Evolutionary conservation across 2,329 filamentous ascomycete species (phyloP).

Genomic region (Nigrospora oryzae): DNA sequence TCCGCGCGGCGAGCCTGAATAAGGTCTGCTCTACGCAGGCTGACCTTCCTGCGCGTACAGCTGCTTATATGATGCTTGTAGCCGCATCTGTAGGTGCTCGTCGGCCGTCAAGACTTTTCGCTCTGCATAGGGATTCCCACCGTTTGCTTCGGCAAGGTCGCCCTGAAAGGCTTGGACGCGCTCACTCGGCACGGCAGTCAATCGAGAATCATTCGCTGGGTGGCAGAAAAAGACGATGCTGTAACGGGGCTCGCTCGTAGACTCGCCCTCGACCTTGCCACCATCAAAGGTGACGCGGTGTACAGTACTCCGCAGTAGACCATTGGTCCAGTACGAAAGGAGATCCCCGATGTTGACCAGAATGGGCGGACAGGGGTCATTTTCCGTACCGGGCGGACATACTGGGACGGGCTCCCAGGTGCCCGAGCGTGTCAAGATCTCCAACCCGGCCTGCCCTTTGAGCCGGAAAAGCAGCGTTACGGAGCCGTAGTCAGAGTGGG

Average conservation of each 20-base stretch:
- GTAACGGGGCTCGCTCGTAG: slow-evolving; percentile 44
- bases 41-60: slow-evolving; percentile 29
- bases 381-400: slow-evolving; percentile 49
- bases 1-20: too few relatives aligned
- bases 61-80: slow-evolving; percentile 49
- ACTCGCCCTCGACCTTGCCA: slow-evolving; percentile 31
- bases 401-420: slow-evolving; percentile 60
- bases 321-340: slow-evolving; percentile 82
- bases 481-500: slow-evolving; percentile 80
- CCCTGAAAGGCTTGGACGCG: slow-evolving; percentile 33
- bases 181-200: slow-evolving; percentile 53
- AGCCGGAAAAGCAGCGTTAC: slow-evolving; percentile 77
- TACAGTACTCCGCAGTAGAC: slow-evolving; percentile 77
- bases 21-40: too few relatives aligned
- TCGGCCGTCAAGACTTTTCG: slow-evolving; percentile 52
- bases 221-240: slow-evolving; percentile 64
- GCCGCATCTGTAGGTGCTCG: slow-evolving; percentile 53
- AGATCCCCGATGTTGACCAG: slow-evolving; percentile 68
- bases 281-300: slow-evolving; percentile 73
- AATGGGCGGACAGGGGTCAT: slow-evolving; percentile 60
- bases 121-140: slow-evolving; percentile 38
- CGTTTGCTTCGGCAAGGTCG: slow-evolving; percentile 9
- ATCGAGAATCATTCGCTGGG: slow-evolving; percentile 41
- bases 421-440: slow-evolving; percentile 58
- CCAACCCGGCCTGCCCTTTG: slow-evolving; percentile 74